Evolutionary conservation across 306 rosid species (phyloP).

Genomic region (Abrus pulchellus): DNA sequence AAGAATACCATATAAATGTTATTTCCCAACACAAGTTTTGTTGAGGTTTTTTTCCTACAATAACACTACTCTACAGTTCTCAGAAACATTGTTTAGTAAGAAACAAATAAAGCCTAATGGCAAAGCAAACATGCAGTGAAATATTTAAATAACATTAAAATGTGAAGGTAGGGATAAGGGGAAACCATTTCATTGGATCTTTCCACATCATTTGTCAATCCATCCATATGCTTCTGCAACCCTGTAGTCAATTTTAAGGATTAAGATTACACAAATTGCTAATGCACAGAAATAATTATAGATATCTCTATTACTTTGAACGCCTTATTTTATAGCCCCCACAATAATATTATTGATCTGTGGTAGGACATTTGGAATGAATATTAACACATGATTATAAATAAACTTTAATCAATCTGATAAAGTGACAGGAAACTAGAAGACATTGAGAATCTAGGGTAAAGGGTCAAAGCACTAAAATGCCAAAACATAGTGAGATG

Average conservation of each 20-base stretch:
- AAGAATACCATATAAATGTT: not conserved
- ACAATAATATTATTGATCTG: not conserved
- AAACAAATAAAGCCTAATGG: conserved; percentile 13
- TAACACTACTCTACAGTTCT: not conserved
- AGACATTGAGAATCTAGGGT: conserved; percentile 15
- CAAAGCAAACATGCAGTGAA: conserved; percentile 1
- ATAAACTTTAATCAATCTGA: conserved; percentile 15
- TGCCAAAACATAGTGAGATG: conserved; percentile 15
- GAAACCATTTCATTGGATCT: conserved; percentile 92
- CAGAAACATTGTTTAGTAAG: conserved; percentile 10
- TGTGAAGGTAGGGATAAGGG: conserved; percentile 43
- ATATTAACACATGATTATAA: conserved; percentile 9
- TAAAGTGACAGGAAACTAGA: conserved; percentile 22
- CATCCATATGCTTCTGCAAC: conserved; percentile 81
- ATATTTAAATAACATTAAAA: conserved; percentile 4
- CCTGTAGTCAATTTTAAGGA: conserved; percentile 57
- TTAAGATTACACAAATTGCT: conserved; percentile 43
- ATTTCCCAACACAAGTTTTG: not conserved
- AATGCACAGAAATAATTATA: not conserved
- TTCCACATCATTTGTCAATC: conserved; percentile 88
- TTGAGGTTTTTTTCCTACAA: conserved; percentile 18
- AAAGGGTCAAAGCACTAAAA: conserved; percentile 26
- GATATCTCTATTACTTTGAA: conserved; percentile 16
- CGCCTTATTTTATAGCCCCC: not conserved
- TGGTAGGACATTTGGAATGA: not conserved